Evolutionary conservation across 2,329 filamentous ascomycete species (phyloP).

Genomic region (Venturia asperata): DNA sequence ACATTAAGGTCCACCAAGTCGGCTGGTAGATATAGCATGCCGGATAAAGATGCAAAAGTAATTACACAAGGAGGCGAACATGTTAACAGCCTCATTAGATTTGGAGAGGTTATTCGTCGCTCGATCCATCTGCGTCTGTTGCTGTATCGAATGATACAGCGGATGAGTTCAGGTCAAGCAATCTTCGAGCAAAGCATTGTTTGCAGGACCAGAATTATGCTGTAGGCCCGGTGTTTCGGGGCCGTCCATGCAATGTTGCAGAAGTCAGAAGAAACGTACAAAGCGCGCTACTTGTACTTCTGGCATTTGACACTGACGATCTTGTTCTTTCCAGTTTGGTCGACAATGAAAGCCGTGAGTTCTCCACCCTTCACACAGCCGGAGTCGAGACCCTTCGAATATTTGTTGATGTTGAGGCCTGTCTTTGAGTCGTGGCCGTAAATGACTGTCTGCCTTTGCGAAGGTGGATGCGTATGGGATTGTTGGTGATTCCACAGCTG

Average conservation of each 20-base stretch:
- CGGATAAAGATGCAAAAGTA: background rate
- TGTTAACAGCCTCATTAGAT: background rate
- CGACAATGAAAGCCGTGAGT: constrained; percentile 70
- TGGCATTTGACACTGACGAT: constrained; percentile 19
- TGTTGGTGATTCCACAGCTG: constrained; percentile 44
- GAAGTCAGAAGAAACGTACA: background rate
- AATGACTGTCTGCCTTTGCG: constrained; percentile 57
- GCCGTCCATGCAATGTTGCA: background rate
- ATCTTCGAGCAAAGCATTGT: background rate
- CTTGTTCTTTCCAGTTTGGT: constrained; percentile 35
- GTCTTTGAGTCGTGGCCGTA: constrained; percentile 80
- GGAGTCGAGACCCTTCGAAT: constrained; percentile 79
- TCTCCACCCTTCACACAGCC: constrained; percentile 70
- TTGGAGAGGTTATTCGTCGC: background rate
- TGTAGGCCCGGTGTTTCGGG: background rate
- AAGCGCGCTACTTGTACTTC: constrained; percentile 10
- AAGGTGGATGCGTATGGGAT: constrained; percentile 28
- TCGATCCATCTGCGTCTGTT: background rate
- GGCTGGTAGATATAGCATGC: background rate
- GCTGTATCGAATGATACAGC: background rate
- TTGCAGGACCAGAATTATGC: background rate
- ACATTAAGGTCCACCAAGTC: background rate
- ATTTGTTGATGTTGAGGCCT: constrained; percentile 60
- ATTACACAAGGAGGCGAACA: background rate
- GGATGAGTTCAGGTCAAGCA: background rate